phyloP scores from a whole-genome alignment of 1,284 basidiomycete genomes.

The Abortiporus biennis region DNA sequence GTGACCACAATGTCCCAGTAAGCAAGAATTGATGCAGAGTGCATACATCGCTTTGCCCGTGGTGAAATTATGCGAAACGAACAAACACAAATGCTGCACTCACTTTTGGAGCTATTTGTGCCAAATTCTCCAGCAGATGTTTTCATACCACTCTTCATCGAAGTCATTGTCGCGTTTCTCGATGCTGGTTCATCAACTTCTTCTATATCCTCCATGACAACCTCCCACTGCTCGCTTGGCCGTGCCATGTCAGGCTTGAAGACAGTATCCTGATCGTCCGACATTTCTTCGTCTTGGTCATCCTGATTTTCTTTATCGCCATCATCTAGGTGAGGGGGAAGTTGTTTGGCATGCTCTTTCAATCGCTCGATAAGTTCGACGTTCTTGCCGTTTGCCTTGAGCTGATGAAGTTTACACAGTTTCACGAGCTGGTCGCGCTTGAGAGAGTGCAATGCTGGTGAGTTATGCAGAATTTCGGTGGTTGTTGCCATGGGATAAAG shows the following conservation, averaged over 20 bases:
- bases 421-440: slow-evolving; percentile 77
- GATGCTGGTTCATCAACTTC: slow-evolving; percentile 51
- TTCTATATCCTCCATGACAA: slow-evolving; percentile 69
- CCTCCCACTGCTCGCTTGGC: slow-evolving; percentile 71
- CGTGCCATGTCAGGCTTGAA: slow-evolving; percentile 28
- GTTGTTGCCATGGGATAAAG: slow-evolving; percentile 70
- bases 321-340: slow-evolving; percentile 38
- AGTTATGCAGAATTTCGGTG: slow-evolving; percentile 74
- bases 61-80: neutral
- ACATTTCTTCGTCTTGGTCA: slow-evolving; percentile 38
- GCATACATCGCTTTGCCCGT: no score
- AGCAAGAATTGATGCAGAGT: no score
- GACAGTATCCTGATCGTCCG: slow-evolving; percentile 17
- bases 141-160: slow-evolving; percentile 32
- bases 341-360: slow-evolving; percentile 52
- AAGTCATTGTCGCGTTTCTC: slow-evolving; percentile 39
- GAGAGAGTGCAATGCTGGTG: slow-evolving; percentile 70
- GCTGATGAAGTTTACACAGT: slow-evolving; percentile 71
- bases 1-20: no score
- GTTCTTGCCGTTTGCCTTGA: slow-evolving; percentile 77
- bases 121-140: slow-evolving; percentile 62
- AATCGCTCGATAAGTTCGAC: slow-evolving; percentile 61
- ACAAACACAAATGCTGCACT: slow-evolving; percentile 18
- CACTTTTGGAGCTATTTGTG: slow-evolving; percentile 57
- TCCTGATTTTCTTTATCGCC: slow-evolving; percentile 45